These are phyloP conservation scores for Skeletonema menzelii DNA, from an alignment of 108 stramenopile genomes.

Conservation along the genomic window DNA sequence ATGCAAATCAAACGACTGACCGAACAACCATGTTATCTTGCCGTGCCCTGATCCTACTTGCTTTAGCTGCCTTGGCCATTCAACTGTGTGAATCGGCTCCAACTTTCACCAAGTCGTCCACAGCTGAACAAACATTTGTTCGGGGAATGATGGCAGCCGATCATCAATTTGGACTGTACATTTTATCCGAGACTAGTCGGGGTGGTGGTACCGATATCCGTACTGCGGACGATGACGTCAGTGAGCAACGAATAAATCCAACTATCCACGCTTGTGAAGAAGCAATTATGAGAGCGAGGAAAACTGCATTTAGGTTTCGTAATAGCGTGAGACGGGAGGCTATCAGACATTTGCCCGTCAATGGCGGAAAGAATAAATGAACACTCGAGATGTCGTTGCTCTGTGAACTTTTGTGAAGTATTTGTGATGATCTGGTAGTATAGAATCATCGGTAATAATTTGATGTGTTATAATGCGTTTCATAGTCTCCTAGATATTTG, in stretches of 20 bases:
- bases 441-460: background rate
- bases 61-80: background rate
- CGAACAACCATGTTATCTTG: background rate
- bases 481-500: no score
- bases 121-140: constrained; percentile 28
- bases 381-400: background rate
- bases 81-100: background rate
- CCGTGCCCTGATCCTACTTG: background rate
- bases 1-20: no score
- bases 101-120: background rate
- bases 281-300: background rate
- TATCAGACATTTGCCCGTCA: background rate
- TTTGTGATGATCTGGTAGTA: background rate
- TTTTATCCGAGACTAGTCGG: constrained; percentile 21
- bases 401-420: background rate
- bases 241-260: background rate
- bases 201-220: background rate
- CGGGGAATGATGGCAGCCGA: constrained; percentile 46
- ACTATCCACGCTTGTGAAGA: background rate
- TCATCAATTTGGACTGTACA: constrained; percentile 37
- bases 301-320: background rate
- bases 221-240: background rate
- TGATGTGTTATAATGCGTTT: background rate
- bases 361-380: background rate
- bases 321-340: background rate